Evolutionary conservation across 176 grass and related monocot genomes (phyloP).

Genomic region (Puya raimondii): DNA sequence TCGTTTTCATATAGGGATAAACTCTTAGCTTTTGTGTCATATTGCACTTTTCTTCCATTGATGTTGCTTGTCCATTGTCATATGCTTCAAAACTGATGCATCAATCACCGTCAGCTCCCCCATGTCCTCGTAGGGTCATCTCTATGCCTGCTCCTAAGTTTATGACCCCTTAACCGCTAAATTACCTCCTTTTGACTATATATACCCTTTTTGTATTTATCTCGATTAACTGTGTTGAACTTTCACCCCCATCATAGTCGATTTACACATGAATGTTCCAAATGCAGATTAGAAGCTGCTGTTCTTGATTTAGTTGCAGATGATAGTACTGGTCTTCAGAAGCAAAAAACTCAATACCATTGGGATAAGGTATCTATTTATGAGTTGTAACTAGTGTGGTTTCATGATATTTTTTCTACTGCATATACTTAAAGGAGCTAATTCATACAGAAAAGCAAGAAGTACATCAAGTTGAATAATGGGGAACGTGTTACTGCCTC

Average conservation of each 20-base stretch:
- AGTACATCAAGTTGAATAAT: slow-evolving; percentile 83
- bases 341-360: slow-evolving; percentile 85
- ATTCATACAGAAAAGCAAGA: slow-evolving; percentile 54
- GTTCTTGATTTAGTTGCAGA: slow-evolving; percentile 94
- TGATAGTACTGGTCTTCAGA: slow-evolving; percentile 73
- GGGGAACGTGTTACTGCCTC: slow-evolving; percentile 78
- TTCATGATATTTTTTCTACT: slow-evolving; percentile 8
- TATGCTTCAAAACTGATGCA: neutral
- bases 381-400: neutral
- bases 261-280: neutral
- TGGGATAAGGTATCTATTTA: slow-evolving; percentile 76
- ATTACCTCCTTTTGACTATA: neutral
- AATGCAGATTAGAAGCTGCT: slow-evolving; percentile 77
- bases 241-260: neutral
- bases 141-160: neutral
- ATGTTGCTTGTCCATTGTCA: neutral
- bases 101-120: neutral
- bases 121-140: neutral
- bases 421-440: slow-evolving; percentile 15
- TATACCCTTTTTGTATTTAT: neutral
- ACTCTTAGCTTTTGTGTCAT: neutral
- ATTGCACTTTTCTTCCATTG: neutral
- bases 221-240: neutral
- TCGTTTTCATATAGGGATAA: too few species aligned
- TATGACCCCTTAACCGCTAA: neutral